phyloP scores from a whole-genome alignment of 1,284 basidiomycete species.

The Boletus sp. region DNA sequence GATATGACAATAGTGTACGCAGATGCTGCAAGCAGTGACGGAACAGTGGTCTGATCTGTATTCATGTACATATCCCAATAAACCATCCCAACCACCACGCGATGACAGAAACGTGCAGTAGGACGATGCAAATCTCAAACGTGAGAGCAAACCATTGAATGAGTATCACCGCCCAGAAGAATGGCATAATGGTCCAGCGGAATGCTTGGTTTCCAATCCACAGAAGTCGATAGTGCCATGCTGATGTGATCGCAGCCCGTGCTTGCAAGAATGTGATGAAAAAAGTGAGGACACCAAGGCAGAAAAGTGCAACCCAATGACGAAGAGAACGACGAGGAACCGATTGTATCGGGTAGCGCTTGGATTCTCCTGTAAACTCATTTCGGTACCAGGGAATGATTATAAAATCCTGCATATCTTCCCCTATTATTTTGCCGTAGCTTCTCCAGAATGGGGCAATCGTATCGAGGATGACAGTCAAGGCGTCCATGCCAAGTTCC shows the following conservation, averaged over 20 bases:
- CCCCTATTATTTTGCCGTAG: slow-evolving; percentile 71
- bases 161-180: slow-evolving; percentile 54
- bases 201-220: slow-evolving; percentile 56
- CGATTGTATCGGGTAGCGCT: slow-evolving; percentile 54
- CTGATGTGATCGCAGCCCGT: slow-evolving; percentile 50
- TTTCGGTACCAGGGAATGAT: slow-evolving; percentile 76
- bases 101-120: slow-evolving; percentile 52
- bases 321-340: slow-evolving; percentile 60
- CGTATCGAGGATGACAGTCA: slow-evolving; percentile 68
- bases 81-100: slow-evolving; percentile 72
- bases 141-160: slow-evolving; percentile 61
- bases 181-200: slow-evolving; percentile 55
- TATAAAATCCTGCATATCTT: slow-evolving; percentile 72
- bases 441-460: slow-evolving; percentile 74
- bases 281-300: slow-evolving; percentile 47
- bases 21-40: slow-evolving; percentile 3
- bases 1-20: slow-evolving; percentile 14
- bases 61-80: slow-evolving; percentile 45
- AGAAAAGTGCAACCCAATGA: slow-evolving; percentile 60
- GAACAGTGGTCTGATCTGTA: background rate
- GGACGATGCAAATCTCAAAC: slow-evolving; percentile 50
- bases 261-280: slow-evolving; percentile 48
- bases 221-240: slow-evolving; percentile 46
- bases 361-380: slow-evolving; percentile 72
- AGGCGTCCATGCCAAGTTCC: slow-evolving; percentile 69